These are phyloP conservation scores for Huntiella bhutanensis DNA, from an alignment of 2,329 filamentous ascomycete genomes.

Conservation along the genomic window DNA sequence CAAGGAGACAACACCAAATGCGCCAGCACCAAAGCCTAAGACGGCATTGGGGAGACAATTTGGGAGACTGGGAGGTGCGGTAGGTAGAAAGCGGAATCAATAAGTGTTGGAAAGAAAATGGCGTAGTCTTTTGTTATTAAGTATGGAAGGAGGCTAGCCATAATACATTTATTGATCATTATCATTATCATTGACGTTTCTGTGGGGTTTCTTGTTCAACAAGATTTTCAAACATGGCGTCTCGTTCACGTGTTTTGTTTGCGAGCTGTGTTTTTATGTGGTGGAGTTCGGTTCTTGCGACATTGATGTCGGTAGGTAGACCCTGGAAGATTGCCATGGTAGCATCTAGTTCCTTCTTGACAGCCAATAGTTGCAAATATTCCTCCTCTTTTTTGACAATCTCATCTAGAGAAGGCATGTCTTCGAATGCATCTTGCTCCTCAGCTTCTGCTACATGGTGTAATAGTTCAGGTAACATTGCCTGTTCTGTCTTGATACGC, in stretches of 20 bases:
- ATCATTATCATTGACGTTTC: constrained; percentile 2
- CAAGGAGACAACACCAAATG: constrained; percentile 28
- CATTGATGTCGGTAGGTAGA: constrained; percentile 50
- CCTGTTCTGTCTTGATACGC: constrained; percentile 44
- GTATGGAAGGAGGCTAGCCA: neutral
- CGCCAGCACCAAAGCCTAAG: constrained; percentile 32
- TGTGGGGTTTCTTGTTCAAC: constrained; percentile 32
- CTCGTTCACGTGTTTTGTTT: constrained; percentile 41
- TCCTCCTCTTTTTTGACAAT: constrained; percentile 4
- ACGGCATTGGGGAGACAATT: constrained; percentile 49
- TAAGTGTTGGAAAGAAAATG: neutral
- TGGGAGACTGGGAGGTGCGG: constrained; percentile 51
- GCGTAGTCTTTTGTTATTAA: neutral
- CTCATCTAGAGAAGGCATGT: neutral
- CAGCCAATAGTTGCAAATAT: constrained; percentile 25
- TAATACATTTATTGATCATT: too few relatives aligned
- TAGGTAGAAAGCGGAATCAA: constrained; percentile 38
- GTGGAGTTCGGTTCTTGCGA: constrained; percentile 53
- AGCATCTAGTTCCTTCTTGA: constrained; percentile 43
- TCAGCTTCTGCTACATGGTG: constrained; percentile 2
- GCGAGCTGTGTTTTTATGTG: constrained; percentile 44
- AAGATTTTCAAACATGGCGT: constrained; percentile 56
- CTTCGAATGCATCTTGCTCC: neutral
- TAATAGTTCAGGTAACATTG: constrained; percentile 47
- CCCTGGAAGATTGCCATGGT: constrained; percentile 50